Evolutionary conservation across 495 filamentous ascomycete genomes (phyloP).

Genomic region (Neurospora sp.): DNA sequence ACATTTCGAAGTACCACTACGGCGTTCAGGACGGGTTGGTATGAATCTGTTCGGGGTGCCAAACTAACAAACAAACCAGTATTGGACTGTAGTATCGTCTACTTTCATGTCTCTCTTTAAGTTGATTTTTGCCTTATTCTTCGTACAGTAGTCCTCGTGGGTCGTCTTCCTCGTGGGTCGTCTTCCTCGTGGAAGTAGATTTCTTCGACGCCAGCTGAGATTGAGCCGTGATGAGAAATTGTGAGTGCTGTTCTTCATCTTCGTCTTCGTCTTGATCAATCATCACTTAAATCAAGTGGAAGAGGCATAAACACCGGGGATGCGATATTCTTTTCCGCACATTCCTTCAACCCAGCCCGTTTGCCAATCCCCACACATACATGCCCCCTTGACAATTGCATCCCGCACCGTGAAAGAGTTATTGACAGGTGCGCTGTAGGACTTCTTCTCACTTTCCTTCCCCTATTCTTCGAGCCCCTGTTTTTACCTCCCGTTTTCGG

Average conservation of each 20-base stretch:
- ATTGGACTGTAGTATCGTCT: too few species aligned
- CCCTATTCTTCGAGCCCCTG: background rate
- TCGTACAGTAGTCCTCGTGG: background rate
- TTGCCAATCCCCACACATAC: background rate
- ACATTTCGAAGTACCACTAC: too few species aligned
- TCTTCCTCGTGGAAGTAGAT: background rate
- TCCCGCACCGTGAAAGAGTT: background rate
- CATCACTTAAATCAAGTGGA: background rate
- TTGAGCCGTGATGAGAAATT: background rate
- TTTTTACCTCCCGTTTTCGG: background rate
- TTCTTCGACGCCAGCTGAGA: background rate
- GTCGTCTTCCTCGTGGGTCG: background rate
- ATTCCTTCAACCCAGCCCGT: background rate
- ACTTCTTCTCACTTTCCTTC: background rate
- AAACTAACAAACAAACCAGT: too few species aligned
- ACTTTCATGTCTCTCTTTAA: too few species aligned
- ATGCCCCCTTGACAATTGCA: background rate
- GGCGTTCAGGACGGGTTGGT: too few species aligned
- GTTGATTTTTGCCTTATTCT: background rate
- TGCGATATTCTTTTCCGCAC: background rate
- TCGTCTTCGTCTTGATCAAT: background rate
- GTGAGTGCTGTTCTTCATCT: background rate
- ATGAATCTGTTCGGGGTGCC: too few species aligned
- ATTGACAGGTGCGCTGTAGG: background rate
- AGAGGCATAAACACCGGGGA: background rate